Evolutionary conservation across 345 rosid species (phyloP).

Genomic region (Gossypium herbaceum): DNA sequence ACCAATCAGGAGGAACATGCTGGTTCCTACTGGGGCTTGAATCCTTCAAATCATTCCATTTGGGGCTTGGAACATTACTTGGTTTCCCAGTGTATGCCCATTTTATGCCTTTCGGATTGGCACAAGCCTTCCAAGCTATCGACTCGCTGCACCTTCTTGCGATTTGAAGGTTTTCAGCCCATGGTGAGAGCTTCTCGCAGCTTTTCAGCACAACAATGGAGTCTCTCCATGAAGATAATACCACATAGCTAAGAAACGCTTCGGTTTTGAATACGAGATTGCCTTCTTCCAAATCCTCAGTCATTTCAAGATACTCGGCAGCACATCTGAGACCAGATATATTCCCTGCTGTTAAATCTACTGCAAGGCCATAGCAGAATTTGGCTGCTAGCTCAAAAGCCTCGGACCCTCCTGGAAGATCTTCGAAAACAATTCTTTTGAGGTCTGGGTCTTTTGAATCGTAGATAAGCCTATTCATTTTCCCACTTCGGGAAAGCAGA

Average conservation of each 20-base stretch:
- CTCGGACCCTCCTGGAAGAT: conserved; percentile 87
- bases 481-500: conserved; percentile 86
- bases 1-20: conserved; percentile 94
- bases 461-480: conserved; percentile 75
- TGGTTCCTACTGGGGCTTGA: conserved; percentile 78
- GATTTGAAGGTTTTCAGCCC: conserved; percentile 98
- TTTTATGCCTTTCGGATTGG: conserved; percentile 89
- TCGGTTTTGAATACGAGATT: conserved; percentile 95
- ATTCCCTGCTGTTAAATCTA: conserved; percentile 88
- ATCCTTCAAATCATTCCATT: conserved; percentile 69
- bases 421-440: conserved; percentile 56
- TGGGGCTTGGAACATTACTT: conserved; percentile 68
- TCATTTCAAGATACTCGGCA: conserved; percentile 98
- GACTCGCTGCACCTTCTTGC: conserved; percentile 94
- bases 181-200: conserved; percentile 90
- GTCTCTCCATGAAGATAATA: conserved; percentile 95
- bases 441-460: conserved; percentile 65
- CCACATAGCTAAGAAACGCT: conserved; percentile 95
- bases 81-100: conserved; percentile 89
- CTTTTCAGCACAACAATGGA: conserved; percentile 81
- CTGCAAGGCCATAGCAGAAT: conserved; percentile 91
- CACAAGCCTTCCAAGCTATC: conserved; percentile 98
- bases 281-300: conserved; percentile 98
- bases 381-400: conserved; percentile 89
- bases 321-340: conserved; percentile 87